phyloP scores from a whole-genome alignment of 495 filamentous ascomycete species.

The Penicillium macrosclerotiorum region DNA sequence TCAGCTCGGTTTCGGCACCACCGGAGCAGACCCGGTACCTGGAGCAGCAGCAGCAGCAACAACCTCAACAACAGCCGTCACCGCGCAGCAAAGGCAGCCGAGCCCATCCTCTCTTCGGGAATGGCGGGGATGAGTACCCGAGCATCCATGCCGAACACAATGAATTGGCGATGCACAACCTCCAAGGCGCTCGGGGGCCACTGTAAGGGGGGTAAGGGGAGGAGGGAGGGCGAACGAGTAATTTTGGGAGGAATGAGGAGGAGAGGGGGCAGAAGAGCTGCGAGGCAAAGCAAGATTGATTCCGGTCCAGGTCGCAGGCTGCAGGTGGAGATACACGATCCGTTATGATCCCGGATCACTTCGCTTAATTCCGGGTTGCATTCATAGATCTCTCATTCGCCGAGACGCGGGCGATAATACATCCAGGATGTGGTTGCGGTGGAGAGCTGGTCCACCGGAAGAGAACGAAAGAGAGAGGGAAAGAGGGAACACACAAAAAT shows the following conservation, averaged over 20 bases:
- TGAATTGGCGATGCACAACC: conserved; percentile 45
- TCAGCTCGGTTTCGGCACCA: conserved; percentile 46
- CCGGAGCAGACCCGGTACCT: conserved; percentile 46
- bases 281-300: too few relatives aligned
- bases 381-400: conserved; percentile 1
- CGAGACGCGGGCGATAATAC: not conserved
- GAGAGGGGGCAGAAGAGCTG: too few relatives aligned
- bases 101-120: conserved; percentile 43
- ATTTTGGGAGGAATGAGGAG: too few relatives aligned
- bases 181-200: conserved; percentile 51
- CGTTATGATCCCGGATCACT: not conserved
- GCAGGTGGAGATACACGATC: conserved; percentile 1
- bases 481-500: not conserved
- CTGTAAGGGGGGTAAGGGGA: conserved; percentile 14
- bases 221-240: too few relatives aligned
- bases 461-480: not conserved
- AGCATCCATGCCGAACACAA: conserved; percentile 32
- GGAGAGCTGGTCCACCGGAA: not conserved
- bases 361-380: not conserved
- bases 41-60: too few relatives aligned
- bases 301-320: conserved; percentile 4
- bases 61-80: too few relatives aligned
- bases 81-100: conserved; percentile 29
- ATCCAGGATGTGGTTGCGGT: not conserved
- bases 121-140: conserved; percentile 32